phyloP scores from a whole-genome alignment of 2,329 filamentous ascomycete genomes.

The Massarina eburnea region DNA sequence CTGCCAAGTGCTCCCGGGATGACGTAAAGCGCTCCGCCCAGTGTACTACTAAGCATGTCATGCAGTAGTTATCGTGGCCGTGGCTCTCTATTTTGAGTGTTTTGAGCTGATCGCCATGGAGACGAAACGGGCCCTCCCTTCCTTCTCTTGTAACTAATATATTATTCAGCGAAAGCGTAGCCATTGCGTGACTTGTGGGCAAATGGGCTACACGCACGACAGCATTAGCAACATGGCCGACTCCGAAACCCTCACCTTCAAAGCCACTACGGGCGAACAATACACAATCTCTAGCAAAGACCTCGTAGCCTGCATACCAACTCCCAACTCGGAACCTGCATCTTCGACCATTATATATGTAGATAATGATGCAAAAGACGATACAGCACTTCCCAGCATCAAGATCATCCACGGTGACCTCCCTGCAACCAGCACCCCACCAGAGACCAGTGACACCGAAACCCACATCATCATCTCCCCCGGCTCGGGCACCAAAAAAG shows the following conservation, averaged over 20 bases:
- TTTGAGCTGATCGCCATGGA: no score
- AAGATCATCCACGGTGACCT: slow-evolving; percentile 19
- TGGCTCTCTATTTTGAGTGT: no score
- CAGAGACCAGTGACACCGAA: slow-evolving; percentile 17
- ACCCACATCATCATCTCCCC: slow-evolving; percentile 50
- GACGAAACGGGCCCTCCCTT: no score
- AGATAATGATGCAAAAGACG: slow-evolving; percentile 8
- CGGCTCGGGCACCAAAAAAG: slow-evolving; percentile 47
- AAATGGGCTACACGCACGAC: background rate
- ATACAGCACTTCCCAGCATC: slow-evolving; percentile 17
- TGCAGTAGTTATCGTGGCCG: no score
- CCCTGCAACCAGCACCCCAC: slow-evolving; percentile 10
- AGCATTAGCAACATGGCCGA: slow-evolving; percentile 4
- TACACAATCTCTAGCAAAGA: slow-evolving; percentile 11
- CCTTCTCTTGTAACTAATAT: no score
- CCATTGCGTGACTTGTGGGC: no score
- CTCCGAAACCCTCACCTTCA: slow-evolving; percentile 11
- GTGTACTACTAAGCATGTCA: no score
- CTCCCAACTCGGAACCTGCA: slow-evolving; percentile 1
- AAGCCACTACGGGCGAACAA: slow-evolving; percentile 10
- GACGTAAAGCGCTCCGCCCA: slow-evolving; percentile 12
- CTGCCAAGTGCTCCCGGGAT: slow-evolving; percentile 3
- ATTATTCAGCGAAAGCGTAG: no score
- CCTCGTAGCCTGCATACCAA: slow-evolving; percentile 13
- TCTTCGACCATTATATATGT: slow-evolving; percentile 16